These are phyloP conservation scores for Phyllosticta capitalensis DNA, from an alignment of 2,329 filamentous ascomycete species.

Conservation along the genomic window DNA sequence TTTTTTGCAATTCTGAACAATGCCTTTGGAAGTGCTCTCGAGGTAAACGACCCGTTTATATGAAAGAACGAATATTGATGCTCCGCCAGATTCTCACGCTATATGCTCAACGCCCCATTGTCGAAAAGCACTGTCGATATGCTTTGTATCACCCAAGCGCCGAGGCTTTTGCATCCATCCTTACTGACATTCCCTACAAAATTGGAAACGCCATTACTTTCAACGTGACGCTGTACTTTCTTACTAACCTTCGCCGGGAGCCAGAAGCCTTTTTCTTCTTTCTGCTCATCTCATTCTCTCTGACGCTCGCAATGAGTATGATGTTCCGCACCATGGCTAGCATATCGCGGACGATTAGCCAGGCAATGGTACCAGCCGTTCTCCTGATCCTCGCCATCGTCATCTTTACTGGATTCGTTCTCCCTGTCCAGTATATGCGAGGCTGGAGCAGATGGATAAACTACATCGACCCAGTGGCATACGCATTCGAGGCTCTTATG, in stretches of 20 bases:
- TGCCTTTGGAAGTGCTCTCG: constrained; percentile 69
- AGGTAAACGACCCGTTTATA: constrained; percentile 38
- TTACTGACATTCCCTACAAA: constrained; percentile 80
- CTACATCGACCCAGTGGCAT: constrained; percentile 69
- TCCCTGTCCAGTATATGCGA: constrained; percentile 55
- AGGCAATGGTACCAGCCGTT: constrained; percentile 48
- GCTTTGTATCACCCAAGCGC: constrained; percentile 83
- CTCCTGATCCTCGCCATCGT: constrained; percentile 56
- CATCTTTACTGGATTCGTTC: constrained; percentile 57
- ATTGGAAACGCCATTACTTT: constrained; percentile 64
- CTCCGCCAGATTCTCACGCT: constrained; percentile 27
- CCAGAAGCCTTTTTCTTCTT: constrained; percentile 78
- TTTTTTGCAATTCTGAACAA: constrained; percentile 87
- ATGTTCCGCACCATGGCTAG: constrained; percentile 77
- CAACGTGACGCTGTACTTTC: constrained; percentile 76
- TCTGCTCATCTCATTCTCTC: constrained; percentile 63
- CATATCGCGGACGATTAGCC: constrained; percentile 55
- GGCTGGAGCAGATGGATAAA: constrained; percentile 77
- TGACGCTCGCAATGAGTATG: constrained; percentile 74
- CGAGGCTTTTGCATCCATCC: constrained; percentile 79
- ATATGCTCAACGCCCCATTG: constrained; percentile 81
- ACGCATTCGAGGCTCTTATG: constrained; percentile 72
- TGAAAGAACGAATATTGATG: neutral
- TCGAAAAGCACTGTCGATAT: constrained; percentile 81
- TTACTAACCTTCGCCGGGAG: constrained; percentile 69